A percentile compares a stretch with the other conserved stretches of the same genome.
phyloP scores from a whole-genome alignment of 164 flowering plant species.

The Hamamelis virginiana region DNA sequence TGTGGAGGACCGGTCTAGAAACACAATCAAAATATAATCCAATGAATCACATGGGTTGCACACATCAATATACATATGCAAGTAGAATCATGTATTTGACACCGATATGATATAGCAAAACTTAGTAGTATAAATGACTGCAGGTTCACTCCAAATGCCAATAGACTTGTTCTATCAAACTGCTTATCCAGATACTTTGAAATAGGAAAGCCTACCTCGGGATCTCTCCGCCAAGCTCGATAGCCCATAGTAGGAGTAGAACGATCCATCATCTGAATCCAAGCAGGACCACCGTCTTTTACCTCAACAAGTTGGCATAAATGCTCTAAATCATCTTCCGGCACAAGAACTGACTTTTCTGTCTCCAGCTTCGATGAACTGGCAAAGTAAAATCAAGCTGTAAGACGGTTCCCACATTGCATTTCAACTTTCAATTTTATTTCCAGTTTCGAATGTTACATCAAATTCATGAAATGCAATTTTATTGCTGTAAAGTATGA shows the following conservation, averaged over 20 bases:
- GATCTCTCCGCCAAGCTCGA: conserved; percentile 69
- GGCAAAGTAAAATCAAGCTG: conserved; percentile 13
- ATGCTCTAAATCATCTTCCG: conserved; percentile 43
- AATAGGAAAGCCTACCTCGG: conserved; percentile 32
- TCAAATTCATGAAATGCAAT: neutral
- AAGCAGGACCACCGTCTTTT: conserved; percentile 65
- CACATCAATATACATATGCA: no score
- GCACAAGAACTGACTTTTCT: conserved; percentile 23
- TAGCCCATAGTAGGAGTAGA: conserved; percentile 45
- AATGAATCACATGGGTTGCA: conserved; percentile 8
- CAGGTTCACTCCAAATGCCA: no score
- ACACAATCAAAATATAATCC: conserved; percentile 3
- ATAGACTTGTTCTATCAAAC: no score
- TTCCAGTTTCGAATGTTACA: neutral
- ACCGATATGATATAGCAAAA: neutral
- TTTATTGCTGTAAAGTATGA: neutral
- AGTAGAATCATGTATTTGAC: no score
- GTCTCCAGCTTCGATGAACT: conserved; percentile 32
- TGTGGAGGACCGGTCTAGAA: conserved; percentile 68
- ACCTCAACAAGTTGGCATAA: conserved; percentile 48
- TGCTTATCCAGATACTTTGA: neutral
- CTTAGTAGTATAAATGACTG: neutral
- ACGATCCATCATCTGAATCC: conserved; percentile 71
- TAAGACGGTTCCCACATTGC: neutral
- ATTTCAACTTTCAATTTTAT: neutral